These are phyloP conservation scores for Aureobasidium mangrovei DNA, from an alignment of 2,329 filamentous ascomycete species.

Conservation along the genomic window DNA sequence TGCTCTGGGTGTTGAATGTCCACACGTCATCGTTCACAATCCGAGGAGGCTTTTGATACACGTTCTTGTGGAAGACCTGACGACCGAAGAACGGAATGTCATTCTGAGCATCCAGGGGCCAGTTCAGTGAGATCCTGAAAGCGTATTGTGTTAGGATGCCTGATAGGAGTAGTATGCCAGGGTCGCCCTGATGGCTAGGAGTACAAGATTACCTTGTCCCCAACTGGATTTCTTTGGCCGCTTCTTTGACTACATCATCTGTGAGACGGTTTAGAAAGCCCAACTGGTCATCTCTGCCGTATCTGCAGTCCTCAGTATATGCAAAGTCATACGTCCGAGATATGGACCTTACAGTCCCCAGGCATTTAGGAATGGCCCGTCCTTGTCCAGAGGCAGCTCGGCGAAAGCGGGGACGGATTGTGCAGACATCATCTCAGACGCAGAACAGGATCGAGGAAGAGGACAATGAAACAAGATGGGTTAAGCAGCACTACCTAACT, in stretches of 20 bases:
- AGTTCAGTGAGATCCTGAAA: slow-evolving; percentile 49
- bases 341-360: slow-evolving; percentile 28
- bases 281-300: slow-evolving; percentile 49
- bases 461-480: not conserved
- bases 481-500: not conserved
- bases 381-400: slow-evolving; percentile 39
- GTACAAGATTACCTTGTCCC: slow-evolving; percentile 31
- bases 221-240: slow-evolving; percentile 41
- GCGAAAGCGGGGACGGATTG: slow-evolving; percentile 38
- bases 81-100: slow-evolving; percentile 48
- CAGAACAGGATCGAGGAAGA: not conserved
- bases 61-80: slow-evolving; percentile 45
- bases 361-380: slow-evolving; percentile 38
- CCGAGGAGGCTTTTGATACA: slow-evolving; percentile 44
- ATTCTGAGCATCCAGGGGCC: slow-evolving; percentile 48
- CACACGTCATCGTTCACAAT: slow-evolving; percentile 53
- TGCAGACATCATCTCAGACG: not conserved
- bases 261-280: slow-evolving; percentile 55
- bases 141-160: too few species aligned
- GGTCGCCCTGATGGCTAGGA: not conserved
- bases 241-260: slow-evolving; percentile 42
- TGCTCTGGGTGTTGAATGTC: slow-evolving; percentile 50
- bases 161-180: not conserved
- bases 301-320: slow-evolving; percentile 37
- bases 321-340: not conserved